Conservation (phyloP, 2,329 filamentous ascomycete species). For the Penicillium sp. region DNA sequence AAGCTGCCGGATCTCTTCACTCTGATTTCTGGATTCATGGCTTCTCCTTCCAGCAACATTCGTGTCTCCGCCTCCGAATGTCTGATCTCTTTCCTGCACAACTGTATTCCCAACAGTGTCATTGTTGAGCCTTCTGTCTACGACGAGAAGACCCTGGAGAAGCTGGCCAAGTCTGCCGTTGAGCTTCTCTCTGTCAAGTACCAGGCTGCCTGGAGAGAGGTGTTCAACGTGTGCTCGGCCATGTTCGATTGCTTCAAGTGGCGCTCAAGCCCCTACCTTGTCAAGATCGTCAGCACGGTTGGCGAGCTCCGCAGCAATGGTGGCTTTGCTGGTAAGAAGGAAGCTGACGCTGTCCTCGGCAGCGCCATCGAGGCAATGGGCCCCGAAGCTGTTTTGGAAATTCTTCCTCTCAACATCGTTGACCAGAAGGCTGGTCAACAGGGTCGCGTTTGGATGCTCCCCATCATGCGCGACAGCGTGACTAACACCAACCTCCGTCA, state of each 20-base stretch:
- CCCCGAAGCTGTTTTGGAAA: constrained; percentile 75
- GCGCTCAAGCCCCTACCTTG: constrained; percentile 77
- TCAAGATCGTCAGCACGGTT: constrained; percentile 72
- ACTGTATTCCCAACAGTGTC: constrained; percentile 80
- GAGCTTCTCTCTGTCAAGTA: constrained; percentile 85
- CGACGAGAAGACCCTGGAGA: constrained; percentile 86
- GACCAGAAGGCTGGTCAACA: constrained; percentile 75
- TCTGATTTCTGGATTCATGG: constrained; percentile 77
- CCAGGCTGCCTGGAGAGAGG: constrained; percentile 91
- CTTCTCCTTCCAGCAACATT: constrained; percentile 88
- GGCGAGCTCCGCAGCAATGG: constrained; percentile 87
- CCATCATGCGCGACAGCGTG: constrained; percentile 83
- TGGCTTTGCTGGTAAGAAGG: constrained; percentile 89
- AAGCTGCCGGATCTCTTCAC: constrained; percentile 84
- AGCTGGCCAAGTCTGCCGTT: constrained; percentile 69
- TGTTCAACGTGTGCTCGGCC: constrained; percentile 82
- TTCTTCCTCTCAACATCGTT: constrained; percentile 82
- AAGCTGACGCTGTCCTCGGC: constrained; percentile 87
- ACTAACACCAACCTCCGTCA: constrained; percentile 85
- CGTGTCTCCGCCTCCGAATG: constrained; percentile 93
- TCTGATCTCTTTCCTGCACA: constrained; percentile 86
- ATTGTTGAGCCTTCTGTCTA: constrained; percentile 87
- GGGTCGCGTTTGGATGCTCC: constrained; percentile 92
- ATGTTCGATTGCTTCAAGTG: constrained; percentile 87
- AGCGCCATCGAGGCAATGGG: constrained; percentile 89